A percentile compares a stretch with the other conserved stretches of the same genome.
phyloP scores from a whole-genome alignment of 371 early-diverging fungal species.

The Mucor lusitanicus region DNA sequence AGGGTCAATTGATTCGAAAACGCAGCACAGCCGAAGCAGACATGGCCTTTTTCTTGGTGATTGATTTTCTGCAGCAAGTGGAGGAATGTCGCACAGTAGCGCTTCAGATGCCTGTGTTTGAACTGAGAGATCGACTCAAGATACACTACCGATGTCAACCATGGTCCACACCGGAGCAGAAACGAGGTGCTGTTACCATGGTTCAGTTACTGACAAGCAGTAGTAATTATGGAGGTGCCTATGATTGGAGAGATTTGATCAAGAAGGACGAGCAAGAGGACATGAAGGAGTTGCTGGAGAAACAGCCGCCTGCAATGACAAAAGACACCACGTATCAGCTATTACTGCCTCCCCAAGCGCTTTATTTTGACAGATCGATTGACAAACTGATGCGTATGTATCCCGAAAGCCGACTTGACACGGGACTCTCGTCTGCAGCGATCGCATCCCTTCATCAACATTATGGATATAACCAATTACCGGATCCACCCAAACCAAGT shows the following conservation, averaged over 20 bases:
- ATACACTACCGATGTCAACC: constrained; percentile 77
- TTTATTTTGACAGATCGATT: constrained; percentile 82
- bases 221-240: constrained; percentile 42
- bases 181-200: constrained; percentile 67
- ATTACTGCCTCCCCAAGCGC: constrained; percentile 58
- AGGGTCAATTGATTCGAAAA: neutral
- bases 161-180: constrained; percentile 60
- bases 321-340: constrained; percentile 42
- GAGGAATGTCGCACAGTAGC: constrained; percentile 71
- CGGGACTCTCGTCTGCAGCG: constrained; percentile 60
- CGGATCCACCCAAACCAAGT: constrained; percentile 72
- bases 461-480: constrained; percentile 81
- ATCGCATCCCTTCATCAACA: constrained; percentile 61
- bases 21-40: neutral
- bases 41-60: constrained; percentile 3
- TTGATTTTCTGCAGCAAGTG: constrained; percentile 2
- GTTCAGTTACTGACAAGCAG: constrained; percentile 58
- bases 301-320: neutral
- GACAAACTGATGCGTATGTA: constrained; percentile 80
- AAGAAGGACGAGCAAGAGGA: constrained; percentile 69
- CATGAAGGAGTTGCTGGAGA: constrained; percentile 47
- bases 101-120: constrained; percentile 67
- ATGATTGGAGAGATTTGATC: constrained; percentile 87
- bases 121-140: constrained; percentile 75
- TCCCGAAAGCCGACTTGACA: constrained; percentile 57